Percentiles rank a stretch among this genome's conserved stretches.
Conservation (phyloP, 257 asterid species). For the Penstemon eatonii region DNA sequence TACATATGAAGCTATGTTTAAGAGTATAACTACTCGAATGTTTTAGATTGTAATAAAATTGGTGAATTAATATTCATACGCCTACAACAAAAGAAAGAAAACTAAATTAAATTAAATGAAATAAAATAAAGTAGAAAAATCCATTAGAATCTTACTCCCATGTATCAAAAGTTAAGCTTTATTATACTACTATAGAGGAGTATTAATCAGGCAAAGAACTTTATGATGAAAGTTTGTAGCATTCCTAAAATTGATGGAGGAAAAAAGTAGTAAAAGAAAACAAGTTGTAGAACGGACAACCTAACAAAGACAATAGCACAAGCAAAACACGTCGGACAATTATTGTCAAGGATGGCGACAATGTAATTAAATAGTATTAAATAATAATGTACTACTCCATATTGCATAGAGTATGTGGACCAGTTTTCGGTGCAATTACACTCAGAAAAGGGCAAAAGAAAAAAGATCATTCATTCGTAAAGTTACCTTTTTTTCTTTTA, state of each 20-base stretch:
- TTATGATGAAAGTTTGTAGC: slow-evolving; percentile 17
- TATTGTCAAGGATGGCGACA: slow-evolving; percentile 26
- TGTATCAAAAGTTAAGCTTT: too few species aligned
- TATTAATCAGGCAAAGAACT: not conserved
- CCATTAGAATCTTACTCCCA: too few species aligned
- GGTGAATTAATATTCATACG: too few species aligned
- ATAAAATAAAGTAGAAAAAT: too few species aligned
- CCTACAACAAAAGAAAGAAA: too few species aligned
- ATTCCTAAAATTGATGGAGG: slow-evolving; percentile 19
- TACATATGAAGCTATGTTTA: too few species aligned
- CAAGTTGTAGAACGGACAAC: slow-evolving; percentile 27
- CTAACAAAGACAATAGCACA: slow-evolving; percentile 28
- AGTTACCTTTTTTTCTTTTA: not conserved
- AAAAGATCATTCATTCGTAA: not conserved
- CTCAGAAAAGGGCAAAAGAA: not conserved
- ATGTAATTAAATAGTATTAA: not conserved
- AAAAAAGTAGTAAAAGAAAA: slow-evolving; percentile 11
- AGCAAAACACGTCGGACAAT: slow-evolving; percentile 40
- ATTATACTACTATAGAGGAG: too few species aligned
- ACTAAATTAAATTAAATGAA: too few species aligned
- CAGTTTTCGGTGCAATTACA: not conserved
- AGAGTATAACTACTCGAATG: too few species aligned
- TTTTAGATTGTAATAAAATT: too few species aligned
- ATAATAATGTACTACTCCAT: too few species aligned
- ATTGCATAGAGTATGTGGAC: not conserved